A percentile compares a stretch with the other conserved stretches of the same genome.
Evolutionary conservation across 345 rosid genomes (phyloP).

Genomic region (Gossypium bickii): DNA sequence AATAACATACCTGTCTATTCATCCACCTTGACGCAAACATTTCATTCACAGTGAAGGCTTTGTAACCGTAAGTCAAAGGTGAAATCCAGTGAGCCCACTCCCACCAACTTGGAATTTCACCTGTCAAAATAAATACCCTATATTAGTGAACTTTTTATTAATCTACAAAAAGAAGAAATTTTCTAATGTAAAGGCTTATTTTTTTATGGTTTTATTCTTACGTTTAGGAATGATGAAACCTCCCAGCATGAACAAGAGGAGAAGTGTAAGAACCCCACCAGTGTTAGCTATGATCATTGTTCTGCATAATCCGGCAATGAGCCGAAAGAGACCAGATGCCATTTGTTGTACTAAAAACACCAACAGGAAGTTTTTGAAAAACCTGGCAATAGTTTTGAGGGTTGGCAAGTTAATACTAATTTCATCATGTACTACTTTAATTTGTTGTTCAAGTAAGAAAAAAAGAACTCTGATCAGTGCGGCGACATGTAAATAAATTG

Average conservation of each 20-base stretch:
- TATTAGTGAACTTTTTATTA: background rate
- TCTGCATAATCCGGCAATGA: slow-evolving; percentile 65
- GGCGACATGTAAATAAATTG: background rate
- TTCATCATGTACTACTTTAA: background rate
- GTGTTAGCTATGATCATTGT: slow-evolving; percentile 80
- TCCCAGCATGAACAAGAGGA: slow-evolving; percentile 74
- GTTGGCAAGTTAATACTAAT: background rate
- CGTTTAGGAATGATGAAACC: slow-evolving; percentile 79
- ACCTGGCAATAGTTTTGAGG: slow-evolving; percentile 38
- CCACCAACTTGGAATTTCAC: slow-evolving; percentile 78
- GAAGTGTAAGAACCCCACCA: slow-evolving; percentile 64
- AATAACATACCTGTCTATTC: slow-evolving; percentile 42
- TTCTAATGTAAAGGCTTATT: background rate
- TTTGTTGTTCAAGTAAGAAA: background rate
- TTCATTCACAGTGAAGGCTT: slow-evolving; percentile 71
- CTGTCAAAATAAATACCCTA: slow-evolving; percentile 30
- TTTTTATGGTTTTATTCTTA: slow-evolving; percentile 16
- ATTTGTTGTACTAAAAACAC: slow-evolving; percentile 73
- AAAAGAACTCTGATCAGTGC: background rate
- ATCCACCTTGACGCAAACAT: slow-evolving; percentile 83
- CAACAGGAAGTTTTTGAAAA: slow-evolving; percentile 69
- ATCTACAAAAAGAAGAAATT: background rate
- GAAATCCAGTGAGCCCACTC: slow-evolving; percentile 91
- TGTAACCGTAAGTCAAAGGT: slow-evolving; percentile 67
- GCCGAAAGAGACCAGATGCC: slow-evolving; percentile 71